Percentiles rank a stretch among this genome's conserved stretches.
These are phyloP conservation scores for Biscogniauxia marginata DNA, from an alignment of 2,329 filamentous ascomycete genomes.

Conservation along the genomic window DNA sequence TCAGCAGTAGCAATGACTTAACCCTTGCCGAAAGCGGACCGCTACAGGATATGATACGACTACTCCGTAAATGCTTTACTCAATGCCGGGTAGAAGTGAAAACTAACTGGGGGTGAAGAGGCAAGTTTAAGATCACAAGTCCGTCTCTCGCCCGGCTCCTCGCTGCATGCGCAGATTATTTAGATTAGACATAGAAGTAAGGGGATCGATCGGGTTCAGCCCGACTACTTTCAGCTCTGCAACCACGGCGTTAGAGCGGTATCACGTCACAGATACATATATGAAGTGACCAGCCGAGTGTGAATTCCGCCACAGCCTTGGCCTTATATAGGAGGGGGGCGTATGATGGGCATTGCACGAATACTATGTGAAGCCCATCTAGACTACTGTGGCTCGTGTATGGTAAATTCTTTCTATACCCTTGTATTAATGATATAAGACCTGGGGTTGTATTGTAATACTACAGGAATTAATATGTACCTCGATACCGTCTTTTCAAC, in stretches of 20 bases:
- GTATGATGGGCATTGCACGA: background rate
- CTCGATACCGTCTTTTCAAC: too few species aligned
- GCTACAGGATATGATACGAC: background rate
- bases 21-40: background rate
- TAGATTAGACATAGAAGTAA: background rate
- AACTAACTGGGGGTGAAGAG: background rate
- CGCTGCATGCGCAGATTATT: background rate
- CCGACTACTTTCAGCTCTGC: background rate
- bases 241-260: background rate
- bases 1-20: constrained; percentile 12
- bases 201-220: background rate
- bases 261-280: background rate
- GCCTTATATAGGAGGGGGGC: background rate
- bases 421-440: too few species aligned
- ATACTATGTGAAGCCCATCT: background rate
- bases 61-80: background rate
- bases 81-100: background rate
- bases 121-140: background rate
- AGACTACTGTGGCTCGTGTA: background rate
- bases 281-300: background rate
- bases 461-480: too few species aligned
- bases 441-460: too few species aligned
- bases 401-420: too few species aligned
- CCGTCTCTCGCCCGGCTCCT: background rate
- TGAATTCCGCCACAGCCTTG: background rate